phyloP scores from a whole-genome alignment of 768 basidiomycete genomes.

The Grammothele lineata region DNA sequence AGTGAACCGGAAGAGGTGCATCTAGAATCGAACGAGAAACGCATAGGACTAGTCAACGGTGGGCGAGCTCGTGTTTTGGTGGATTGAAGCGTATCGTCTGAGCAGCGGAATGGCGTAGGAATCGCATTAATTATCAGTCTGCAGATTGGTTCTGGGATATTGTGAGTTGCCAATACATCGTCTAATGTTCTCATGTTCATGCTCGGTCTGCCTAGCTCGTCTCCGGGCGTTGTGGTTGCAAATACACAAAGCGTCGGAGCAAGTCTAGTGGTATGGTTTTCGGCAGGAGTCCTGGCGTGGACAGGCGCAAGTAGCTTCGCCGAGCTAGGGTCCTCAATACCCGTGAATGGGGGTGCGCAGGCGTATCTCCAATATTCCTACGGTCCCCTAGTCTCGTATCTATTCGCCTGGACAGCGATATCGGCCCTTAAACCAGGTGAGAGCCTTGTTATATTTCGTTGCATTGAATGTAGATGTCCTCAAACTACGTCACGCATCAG shows the following conservation, averaged over 20 bases:
- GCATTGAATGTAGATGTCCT: no score
- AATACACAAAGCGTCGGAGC: slow-evolving; percentile 89
- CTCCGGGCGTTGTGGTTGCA: slow-evolving; percentile 87
- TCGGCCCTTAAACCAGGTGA: slow-evolving; percentile 81
- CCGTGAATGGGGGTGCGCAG: slow-evolving; percentile 60
- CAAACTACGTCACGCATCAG: slow-evolving; percentile 33
- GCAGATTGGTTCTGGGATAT: slow-evolving; percentile 94
- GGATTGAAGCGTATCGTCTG: background rate
- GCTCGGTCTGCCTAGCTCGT: slow-evolving; percentile 61
- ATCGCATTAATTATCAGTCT: slow-evolving; percentile 80
- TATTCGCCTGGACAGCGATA: slow-evolving; percentile 95
- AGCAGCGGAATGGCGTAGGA: slow-evolving; percentile 47
- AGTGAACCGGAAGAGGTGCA: slow-evolving; percentile 58
- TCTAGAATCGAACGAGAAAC: slow-evolving; percentile 59
- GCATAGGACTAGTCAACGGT: slow-evolving; percentile 75
- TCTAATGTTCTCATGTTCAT: background rate
- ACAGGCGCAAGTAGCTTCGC: slow-evolving; percentile 95
- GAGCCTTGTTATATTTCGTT: slow-evolving; percentile 15
- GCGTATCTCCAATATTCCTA: slow-evolving; percentile 90
- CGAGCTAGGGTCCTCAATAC: slow-evolving; percentile 87
- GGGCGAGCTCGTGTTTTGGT: slow-evolving; percentile 18
- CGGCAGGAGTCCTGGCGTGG: slow-evolving; percentile 85
- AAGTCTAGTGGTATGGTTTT: slow-evolving; percentile 80
- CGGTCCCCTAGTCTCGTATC: slow-evolving; percentile 80
- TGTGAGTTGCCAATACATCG: slow-evolving; percentile 46